These are phyloP conservation scores for Ustilago vetiveriae DNA, from an alignment of 1,284 basidiomycete species.

Conservation along the genomic window DNA sequence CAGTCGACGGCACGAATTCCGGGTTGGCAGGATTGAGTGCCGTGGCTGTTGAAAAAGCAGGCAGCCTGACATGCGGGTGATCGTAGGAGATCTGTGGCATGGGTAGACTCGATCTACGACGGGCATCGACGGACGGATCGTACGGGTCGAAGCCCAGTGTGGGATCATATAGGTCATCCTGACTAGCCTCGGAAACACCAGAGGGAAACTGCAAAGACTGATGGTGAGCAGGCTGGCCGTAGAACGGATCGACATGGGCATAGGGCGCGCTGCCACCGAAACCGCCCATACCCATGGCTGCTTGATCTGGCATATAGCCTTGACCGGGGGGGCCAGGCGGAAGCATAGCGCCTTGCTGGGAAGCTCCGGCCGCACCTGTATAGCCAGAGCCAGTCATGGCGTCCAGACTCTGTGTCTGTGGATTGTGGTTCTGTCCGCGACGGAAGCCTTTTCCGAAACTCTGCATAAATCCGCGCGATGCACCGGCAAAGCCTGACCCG, in stretches of 20 bases:
- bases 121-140: constrained; percentile 37
- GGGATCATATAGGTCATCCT: constrained; percentile 47
- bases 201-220: constrained; percentile 24
- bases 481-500: constrained; percentile 25
- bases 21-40: constrained; percentile 53
- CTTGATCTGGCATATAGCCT: constrained; percentile 21
- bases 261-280: constrained; percentile 16
- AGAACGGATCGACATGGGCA: constrained; percentile 19
- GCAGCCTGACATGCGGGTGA: constrained; percentile 12
- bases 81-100: constrained; percentile 26
- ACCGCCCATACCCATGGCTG: constrained; percentile 20
- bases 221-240: constrained; percentile 14
- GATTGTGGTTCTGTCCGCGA: constrained; percentile 22
- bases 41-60: constrained; percentile 15
- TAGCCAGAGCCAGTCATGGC: constrained; percentile 18
- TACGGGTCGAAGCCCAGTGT: constrained; percentile 46
- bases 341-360: constrained; percentile 15
- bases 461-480: constrained; percentile 42
- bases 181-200: constrained; percentile 35
- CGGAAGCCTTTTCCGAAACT: constrained; percentile 45
- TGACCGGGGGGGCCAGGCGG: constrained; percentile 26
- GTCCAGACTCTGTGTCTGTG: constrained; percentile 23
- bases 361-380: constrained; percentile 8
- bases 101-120: constrained; percentile 43
- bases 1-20: constrained; percentile 50